phyloP scores from a whole-genome alignment of 345 rosid species.

The Pistacia atlantica region DNA sequence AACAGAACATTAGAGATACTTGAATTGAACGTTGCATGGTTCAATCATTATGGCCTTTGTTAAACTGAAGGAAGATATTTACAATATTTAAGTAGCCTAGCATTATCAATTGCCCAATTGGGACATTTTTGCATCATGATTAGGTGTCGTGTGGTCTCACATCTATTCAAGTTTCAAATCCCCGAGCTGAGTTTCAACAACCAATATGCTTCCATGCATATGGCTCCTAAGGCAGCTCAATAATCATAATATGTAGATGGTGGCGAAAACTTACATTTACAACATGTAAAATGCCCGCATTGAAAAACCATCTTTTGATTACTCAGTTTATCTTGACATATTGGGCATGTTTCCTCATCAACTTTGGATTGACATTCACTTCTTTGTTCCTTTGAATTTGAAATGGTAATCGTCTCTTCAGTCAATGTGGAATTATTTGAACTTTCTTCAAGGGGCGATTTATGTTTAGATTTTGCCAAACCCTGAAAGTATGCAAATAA shows the following conservation, averaged over 20 bases:
- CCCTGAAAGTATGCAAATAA: constrained; percentile 53
- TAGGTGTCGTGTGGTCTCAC: not conserved
- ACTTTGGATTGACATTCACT: constrained; percentile 40
- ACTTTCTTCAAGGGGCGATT: constrained; percentile 39
- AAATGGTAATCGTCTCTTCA: constrained; percentile 34
- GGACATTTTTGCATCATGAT: not conserved
- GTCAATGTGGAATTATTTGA: constrained; percentile 40
- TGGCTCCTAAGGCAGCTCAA: constrained; percentile 7
- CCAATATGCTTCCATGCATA: not conserved
- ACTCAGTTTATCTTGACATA: constrained; percentile 80
- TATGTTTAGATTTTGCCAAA: constrained; percentile 65
- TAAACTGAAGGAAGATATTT: no score
- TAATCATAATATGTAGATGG: constrained; percentile 6
- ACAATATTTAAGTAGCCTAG: not conserved
- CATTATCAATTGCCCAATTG: not conserved
- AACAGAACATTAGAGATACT: no score
- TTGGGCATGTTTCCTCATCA: constrained; percentile 78
- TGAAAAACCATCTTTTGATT: constrained; percentile 94
- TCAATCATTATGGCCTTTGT: no score
- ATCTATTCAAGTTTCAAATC: not conserved
- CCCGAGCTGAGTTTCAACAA: not conserved
- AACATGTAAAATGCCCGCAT: constrained; percentile 90
- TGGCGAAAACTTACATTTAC: constrained; percentile 67
- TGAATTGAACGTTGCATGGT: no score
- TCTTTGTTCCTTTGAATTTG: constrained; percentile 39